Percentiles rank a stretch among this genome's conserved stretches.
Evolutionary conservation across 2,329 filamentous ascomycete species (phyloP).

Genomic region (Tolypocladium tundrense): DNA sequence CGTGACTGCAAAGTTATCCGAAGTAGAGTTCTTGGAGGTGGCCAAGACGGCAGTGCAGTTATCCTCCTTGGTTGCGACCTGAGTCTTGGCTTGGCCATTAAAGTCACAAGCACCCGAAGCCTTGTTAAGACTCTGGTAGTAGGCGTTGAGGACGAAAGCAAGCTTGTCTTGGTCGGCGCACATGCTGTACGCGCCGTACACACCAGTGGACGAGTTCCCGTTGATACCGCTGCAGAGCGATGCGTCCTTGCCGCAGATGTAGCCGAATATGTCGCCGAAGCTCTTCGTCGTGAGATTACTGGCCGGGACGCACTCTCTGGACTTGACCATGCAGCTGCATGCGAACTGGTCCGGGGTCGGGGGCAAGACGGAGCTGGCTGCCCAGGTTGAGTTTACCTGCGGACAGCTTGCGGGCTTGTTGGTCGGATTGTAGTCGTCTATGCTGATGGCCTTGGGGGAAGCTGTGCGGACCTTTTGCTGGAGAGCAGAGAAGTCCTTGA

Average conservation of each 20-base stretch:
- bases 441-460: conserved; percentile 55
- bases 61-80: conserved; percentile 22
- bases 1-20: background rate
- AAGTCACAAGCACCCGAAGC: conserved; percentile 58
- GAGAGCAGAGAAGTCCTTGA: conserved; percentile 66
- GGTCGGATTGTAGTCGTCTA: conserved; percentile 59
- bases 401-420: conserved; percentile 73
- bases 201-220: conserved; percentile 29
- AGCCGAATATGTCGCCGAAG: conserved; percentile 63
- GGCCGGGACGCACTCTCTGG: conserved; percentile 61
- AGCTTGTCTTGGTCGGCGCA: conserved; percentile 63
- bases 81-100: conserved; percentile 51
- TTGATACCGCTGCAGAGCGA: conserved; percentile 57
- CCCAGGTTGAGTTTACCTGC: conserved; percentile 52
- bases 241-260: conserved; percentile 53
- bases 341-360: conserved; percentile 70
- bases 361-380: conserved; percentile 55
- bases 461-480: conserved; percentile 59
- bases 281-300: conserved; percentile 44
- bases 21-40: background rate
- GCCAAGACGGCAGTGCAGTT: background rate
- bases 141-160: conserved; percentile 62
- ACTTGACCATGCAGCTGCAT: conserved; percentile 77
- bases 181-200: conserved; percentile 69
- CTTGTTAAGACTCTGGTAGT: conserved; percentile 47